Conservation (phyloP, 78 protist species). For the Salpingoeca rosetta region DNA sequence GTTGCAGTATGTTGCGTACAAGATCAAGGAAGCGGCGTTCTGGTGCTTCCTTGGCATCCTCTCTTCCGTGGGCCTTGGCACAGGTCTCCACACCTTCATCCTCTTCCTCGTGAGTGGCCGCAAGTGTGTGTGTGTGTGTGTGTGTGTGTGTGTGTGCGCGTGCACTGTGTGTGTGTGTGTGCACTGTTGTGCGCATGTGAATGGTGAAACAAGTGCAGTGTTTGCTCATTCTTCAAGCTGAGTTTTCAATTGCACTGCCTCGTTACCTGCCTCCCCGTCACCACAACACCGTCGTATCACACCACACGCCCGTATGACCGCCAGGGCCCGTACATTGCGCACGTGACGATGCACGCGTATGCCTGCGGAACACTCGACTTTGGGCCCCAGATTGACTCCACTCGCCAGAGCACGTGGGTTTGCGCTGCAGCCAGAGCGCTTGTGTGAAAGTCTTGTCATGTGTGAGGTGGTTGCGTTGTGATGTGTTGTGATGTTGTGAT, state of each 20-base stretch:
- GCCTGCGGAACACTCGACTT: neutral
- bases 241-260: neutral
- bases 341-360: neutral
- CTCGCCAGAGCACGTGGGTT: neutral
- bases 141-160: neutral
- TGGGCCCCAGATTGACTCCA: neutral
- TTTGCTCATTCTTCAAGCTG: neutral
- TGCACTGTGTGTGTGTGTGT: no score
- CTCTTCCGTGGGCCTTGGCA: constrained; percentile 42
- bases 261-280: no score
- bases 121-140: no score
- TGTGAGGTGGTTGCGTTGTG: no score
- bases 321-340: neutral
- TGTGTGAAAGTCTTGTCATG: no score
- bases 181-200: no score
- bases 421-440: no score
- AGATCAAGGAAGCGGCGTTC: neutral
- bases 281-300: no score
- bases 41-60: constrained; percentile 43
- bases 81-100: constrained; percentile 36
- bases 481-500: no score
- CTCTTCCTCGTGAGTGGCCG: constrained; percentile 29
- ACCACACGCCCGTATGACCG: no score
- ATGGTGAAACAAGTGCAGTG: neutral
- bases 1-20: no score